Evolutionary conservation across 192 early-diverging fungal genomes (phyloP).

Genomic region (Helicostylum pulchrum): DNA sequence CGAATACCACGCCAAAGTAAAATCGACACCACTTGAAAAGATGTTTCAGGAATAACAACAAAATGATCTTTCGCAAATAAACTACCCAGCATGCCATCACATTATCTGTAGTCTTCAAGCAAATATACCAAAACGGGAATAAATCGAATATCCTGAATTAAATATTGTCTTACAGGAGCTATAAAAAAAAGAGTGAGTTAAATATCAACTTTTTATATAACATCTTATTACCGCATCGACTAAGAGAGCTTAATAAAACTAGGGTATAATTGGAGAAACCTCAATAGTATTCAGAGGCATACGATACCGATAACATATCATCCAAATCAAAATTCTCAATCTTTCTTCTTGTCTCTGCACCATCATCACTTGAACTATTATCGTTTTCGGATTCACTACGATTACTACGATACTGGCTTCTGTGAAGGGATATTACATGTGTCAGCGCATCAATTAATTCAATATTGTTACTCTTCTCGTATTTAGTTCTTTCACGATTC

Average conservation of each 20-base stretch:
- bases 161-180: conserved; percentile 20
- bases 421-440: no score
- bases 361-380: no score
- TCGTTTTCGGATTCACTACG: no score
- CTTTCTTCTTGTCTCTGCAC: no score
- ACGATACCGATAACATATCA: no score
- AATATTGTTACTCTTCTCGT: not conserved
- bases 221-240: conserved; percentile 20
- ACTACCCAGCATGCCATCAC: conserved; percentile 22
- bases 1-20: conserved; percentile 12
- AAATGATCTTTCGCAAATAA: not conserved
- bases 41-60: conserved; percentile 8
- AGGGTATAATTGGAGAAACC: conserved; percentile 19
- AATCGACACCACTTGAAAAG: not conserved
- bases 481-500: not conserved
- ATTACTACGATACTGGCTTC: no score
- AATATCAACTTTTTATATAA: not conserved
- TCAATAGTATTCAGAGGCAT: not conserved
- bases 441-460: not conserved
- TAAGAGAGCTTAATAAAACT: conserved; percentile 16
- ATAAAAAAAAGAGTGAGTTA: not conserved
- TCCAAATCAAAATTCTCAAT: no score
- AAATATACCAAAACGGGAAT: conserved; percentile 26
- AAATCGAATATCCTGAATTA: conserved; percentile 25
- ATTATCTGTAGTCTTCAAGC: conserved; percentile 25